Conservation (phyloP, 345 rosid genomes). For the Lumnitzera littorea region DNA sequence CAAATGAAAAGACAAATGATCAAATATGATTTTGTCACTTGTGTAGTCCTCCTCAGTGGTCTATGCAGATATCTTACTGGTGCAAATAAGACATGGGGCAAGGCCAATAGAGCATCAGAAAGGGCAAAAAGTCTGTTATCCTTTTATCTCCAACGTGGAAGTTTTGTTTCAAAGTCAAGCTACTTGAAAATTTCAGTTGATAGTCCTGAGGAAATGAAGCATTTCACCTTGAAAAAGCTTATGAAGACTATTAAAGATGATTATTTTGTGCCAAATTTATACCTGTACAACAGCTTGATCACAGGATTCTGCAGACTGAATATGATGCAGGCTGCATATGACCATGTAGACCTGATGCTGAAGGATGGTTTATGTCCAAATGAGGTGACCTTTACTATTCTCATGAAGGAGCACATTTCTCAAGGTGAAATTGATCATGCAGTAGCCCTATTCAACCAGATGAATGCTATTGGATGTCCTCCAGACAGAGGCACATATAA, state of each 20-base stretch:
- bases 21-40: conserved; percentile 27
- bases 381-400: conserved; percentile 53
- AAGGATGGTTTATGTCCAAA: conserved; percentile 47
- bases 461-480: conserved; percentile 32
- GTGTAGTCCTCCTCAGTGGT: conserved; percentile 41
- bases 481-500: conserved; percentile 36
- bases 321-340: conserved; percentile 43
- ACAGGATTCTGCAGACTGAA: conserved; percentile 40
- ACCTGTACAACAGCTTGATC: conserved; percentile 43
- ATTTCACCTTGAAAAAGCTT: conserved; percentile 36
- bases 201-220: conserved; percentile 28
- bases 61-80: conserved; percentile 25
- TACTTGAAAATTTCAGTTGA: conserved; percentile 14
- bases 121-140: conserved; percentile 35
- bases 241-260: conserved; percentile 29
- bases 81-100: conserved; percentile 19
- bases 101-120: conserved; percentile 17
- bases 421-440: conserved; percentile 47
- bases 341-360: conserved; percentile 46
- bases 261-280: conserved; percentile 38
- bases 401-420: conserved; percentile 41
- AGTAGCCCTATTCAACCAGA: conserved; percentile 39
- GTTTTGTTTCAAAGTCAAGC: conserved; percentile 16
- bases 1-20: conserved; percentile 40
- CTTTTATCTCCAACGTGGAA: conserved; percentile 29